Conservation (phyloP, 2,329 filamentous ascomycete species). For the Pseudogymnoascus sp. region DNA sequence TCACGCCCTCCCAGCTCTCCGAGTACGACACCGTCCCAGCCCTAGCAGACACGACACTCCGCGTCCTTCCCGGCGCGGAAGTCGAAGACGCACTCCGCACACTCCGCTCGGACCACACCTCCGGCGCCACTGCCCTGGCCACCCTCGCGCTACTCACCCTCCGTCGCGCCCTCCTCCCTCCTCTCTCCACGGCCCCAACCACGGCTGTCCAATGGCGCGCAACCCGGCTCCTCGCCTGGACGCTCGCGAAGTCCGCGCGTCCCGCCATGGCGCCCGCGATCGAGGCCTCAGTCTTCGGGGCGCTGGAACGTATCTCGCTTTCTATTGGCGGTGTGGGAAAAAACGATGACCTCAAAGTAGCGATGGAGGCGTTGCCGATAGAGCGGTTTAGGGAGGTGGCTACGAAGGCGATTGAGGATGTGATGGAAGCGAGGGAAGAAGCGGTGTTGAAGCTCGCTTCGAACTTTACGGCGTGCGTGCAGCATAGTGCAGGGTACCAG, state of each 20-base stretch:
- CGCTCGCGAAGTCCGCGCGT: conserved; percentile 59
- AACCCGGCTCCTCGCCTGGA: conserved; percentile 53
- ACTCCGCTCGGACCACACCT: conserved; percentile 51
- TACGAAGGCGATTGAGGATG: conserved; percentile 24
- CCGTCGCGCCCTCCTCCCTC: conserved; percentile 37
- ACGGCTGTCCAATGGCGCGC: conserved; percentile 48
- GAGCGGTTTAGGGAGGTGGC: background rate
- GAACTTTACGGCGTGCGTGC: conserved; percentile 23
- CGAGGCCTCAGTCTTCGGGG: conserved; percentile 42
- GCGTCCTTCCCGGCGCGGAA: conserved; percentile 44
- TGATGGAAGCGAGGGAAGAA: conserved; percentile 14
- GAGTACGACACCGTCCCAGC: conserved; percentile 49
- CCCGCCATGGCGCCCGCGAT: conserved; percentile 61
- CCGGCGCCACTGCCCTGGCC: conserved; percentile 54
- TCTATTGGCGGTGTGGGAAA: background rate
- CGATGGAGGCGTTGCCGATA: background rate
- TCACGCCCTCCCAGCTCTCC: conserved; percentile 41
- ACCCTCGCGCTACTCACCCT: conserved; percentile 46
- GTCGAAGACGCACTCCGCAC: conserved; percentile 42
- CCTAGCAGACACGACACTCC: conserved; percentile 50
- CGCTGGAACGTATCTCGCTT: conserved; percentile 31
- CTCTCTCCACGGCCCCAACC: conserved; percentile 26
- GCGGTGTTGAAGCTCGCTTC: conserved; percentile 17
- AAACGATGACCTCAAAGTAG: background rate
- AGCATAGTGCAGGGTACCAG: conserved; percentile 24